Evolutionary conservation across 1,284 basidiomycete species (phyloP).

Genomic region (Austropuccinia psidii): DNA sequence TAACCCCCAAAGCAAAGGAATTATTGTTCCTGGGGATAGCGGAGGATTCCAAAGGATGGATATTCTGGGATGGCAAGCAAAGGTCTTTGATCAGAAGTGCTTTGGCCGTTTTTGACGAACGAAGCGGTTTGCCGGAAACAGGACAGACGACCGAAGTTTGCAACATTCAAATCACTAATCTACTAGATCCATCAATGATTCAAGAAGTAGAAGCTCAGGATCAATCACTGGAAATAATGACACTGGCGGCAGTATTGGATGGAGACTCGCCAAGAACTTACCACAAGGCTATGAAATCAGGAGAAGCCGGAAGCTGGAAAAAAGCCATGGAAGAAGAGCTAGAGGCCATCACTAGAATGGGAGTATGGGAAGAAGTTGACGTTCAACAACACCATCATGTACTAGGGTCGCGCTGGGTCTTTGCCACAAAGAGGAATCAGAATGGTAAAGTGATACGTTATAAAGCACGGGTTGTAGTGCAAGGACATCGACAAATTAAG

Average conservation of each 20-base stretch:
- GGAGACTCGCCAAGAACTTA: background rate
- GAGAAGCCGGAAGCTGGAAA: background rate
- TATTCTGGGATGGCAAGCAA: background rate
- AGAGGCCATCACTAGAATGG: background rate
- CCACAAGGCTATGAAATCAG: background rate
- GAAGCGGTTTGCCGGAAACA: too few relatives aligned
- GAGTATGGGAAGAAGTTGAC: background rate
- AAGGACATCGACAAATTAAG: background rate
- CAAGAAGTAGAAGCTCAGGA: too few relatives aligned
- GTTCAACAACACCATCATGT: background rate
- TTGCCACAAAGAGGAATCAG: background rate
- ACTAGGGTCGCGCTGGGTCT: background rate
- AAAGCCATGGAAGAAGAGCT: background rate
- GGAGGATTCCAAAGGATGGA: background rate
- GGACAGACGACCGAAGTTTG: too few relatives aligned
- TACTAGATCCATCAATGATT: too few relatives aligned
- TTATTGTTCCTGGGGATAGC: background rate
- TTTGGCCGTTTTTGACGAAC: background rate
- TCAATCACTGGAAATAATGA: too few relatives aligned
- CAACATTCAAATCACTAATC: too few relatives aligned
- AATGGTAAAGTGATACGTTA: background rate
- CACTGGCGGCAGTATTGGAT: too few relatives aligned
- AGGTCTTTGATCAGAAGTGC: background rate
- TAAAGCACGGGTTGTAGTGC: background rate
- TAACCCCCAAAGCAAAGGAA: background rate